phyloP scores from a whole-genome alignment of 768 basidiomycete genomes.

The Lactarius indigo region DNA sequence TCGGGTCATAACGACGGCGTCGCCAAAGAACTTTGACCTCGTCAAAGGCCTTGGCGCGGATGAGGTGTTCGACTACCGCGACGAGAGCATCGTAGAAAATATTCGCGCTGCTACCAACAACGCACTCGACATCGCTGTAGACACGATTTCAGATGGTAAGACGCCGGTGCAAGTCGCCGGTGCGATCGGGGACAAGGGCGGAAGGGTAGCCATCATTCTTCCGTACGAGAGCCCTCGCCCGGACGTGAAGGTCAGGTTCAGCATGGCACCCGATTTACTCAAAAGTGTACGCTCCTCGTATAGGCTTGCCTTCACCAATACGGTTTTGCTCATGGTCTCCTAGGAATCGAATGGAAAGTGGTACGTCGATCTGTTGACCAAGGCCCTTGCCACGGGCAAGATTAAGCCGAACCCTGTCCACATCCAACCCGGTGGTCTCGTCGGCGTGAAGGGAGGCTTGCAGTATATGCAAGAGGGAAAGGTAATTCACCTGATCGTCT shows the following conservation, averaged over 20 bases:
- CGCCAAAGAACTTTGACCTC: conserved; percentile 34
- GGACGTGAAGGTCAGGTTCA: not conserved
- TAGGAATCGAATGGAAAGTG: conserved; percentile 26
- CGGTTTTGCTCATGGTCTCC: not conserved
- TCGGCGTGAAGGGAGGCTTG: conserved; percentile 28
- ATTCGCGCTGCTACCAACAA: conserved; percentile 28
- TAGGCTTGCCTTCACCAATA: too few relatives aligned
- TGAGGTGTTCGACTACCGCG: conserved; percentile 33
- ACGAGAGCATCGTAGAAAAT: conserved; percentile 28
- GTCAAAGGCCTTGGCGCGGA: conserved; percentile 37
- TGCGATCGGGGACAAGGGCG: conserved; percentile 23
- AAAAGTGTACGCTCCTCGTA: not conserved
- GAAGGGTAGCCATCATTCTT: conserved; percentile 15
- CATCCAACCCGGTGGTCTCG: conserved; percentile 30
- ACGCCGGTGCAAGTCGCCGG: conserved; percentile 14
- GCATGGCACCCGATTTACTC: not conserved
- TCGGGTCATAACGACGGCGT: conserved; percentile 37
- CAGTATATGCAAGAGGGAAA: conserved; percentile 32
- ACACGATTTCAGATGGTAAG: conserved; percentile 24
- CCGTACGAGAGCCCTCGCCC: conserved; percentile 8
- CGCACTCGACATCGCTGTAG: conserved; percentile 24
- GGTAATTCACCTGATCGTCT: conserved; percentile 1
- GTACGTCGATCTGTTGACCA: conserved; percentile 27
- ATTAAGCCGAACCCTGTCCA: conserved; percentile 31
- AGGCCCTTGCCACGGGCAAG: conserved; percentile 24